A percentile compares a stretch with the other conserved stretches of the same genome.
Conservation (phyloP, 2,329 filamentous ascomycete genomes). For the Alternaria dauci region DNA sequence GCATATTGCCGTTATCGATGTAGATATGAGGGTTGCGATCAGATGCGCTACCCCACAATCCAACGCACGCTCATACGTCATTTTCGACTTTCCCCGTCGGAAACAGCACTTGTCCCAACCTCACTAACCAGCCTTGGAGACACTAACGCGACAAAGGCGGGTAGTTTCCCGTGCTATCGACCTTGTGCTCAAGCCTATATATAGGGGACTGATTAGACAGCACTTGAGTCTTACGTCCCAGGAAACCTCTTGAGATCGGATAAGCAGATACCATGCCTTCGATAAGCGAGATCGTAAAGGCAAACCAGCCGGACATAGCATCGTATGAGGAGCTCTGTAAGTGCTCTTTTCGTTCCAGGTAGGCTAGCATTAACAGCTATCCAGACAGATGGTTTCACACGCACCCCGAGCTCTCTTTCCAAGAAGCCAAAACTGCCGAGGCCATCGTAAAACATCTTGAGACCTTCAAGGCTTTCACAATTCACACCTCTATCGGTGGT, state of each 20-base stretch:
- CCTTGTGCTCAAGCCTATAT: neutral
- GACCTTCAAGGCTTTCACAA: constrained; percentile 50
- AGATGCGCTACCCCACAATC: constrained; percentile 10
- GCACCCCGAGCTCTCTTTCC: constrained; percentile 49
- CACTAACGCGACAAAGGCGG: constrained; percentile 16
- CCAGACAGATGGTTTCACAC: constrained; percentile 48
- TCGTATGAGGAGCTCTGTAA: constrained; percentile 48
- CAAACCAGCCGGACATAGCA: constrained; percentile 34
- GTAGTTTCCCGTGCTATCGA: constrained; percentile 6
- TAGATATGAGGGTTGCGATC: neutral
- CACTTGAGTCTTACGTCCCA: neutral
- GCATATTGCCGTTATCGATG: neutral
- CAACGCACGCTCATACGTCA: constrained; percentile 24
- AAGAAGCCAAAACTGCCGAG: constrained; percentile 45
- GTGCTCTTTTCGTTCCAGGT: neutral
- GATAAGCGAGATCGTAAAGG: constrained; percentile 37
- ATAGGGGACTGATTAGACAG: neutral
- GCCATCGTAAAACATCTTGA: constrained; percentile 40
- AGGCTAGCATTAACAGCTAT: constrained; percentile 7
- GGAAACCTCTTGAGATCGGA: neutral
- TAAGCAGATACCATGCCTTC: constrained; percentile 34
- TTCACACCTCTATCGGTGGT: constrained; percentile 65
- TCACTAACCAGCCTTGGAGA: neutral
- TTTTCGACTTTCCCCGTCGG: constrained; percentile 30
- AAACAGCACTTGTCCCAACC: constrained; percentile 17